Conservation (phyloP, 2,329 filamentous ascomycete genomes). For the Xylaria sp. region DNA sequence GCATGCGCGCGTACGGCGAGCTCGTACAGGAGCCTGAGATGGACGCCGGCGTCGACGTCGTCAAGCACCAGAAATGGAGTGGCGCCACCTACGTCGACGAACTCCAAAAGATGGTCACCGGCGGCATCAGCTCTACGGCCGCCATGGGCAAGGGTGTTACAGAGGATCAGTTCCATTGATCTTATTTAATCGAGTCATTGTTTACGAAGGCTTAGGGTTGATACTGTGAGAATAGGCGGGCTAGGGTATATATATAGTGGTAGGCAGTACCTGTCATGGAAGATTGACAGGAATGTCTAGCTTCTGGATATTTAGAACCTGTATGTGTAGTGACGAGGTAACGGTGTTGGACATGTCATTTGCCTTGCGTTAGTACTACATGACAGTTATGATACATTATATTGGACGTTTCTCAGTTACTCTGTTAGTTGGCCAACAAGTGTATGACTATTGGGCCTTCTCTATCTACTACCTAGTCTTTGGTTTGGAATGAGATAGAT, state of each 20-base stretch:
- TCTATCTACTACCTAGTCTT: background rate
- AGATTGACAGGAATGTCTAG: background rate
- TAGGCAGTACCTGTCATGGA: background rate
- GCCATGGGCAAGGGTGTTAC: slow-evolving; percentile 99
- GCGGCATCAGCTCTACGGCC: slow-evolving; percentile 88
- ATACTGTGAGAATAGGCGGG: background rate
- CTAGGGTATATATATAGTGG: background rate
- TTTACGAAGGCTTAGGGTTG: background rate
- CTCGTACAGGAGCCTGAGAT: slow-evolving; percentile 98
- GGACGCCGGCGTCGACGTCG: slow-evolving; percentile 87
- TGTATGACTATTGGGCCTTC: too few species aligned
- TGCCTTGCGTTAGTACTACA: background rate
- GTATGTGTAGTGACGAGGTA: slow-evolving; percentile 4
- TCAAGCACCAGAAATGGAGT: slow-evolving; percentile 99
- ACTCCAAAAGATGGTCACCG: slow-evolving; percentile 95
- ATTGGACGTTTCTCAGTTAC: background rate
- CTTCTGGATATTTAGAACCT: background rate
- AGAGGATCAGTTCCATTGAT: slow-evolving; percentile 89
- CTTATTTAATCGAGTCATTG: background rate
- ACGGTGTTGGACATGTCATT: slow-evolving; percentile 5
- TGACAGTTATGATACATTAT: slow-evolving; percentile 13
- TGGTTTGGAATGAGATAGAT: background rate
- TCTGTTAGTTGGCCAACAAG: background rate
- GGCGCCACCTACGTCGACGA: slow-evolving; percentile 96
- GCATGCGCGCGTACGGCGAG: slow-evolving; percentile 97